Evolutionary conservation across 345 rosid species (phyloP), one percentile per base, ranked within the genome.

Genomic region (Eutrema yunnanense): DNA sequence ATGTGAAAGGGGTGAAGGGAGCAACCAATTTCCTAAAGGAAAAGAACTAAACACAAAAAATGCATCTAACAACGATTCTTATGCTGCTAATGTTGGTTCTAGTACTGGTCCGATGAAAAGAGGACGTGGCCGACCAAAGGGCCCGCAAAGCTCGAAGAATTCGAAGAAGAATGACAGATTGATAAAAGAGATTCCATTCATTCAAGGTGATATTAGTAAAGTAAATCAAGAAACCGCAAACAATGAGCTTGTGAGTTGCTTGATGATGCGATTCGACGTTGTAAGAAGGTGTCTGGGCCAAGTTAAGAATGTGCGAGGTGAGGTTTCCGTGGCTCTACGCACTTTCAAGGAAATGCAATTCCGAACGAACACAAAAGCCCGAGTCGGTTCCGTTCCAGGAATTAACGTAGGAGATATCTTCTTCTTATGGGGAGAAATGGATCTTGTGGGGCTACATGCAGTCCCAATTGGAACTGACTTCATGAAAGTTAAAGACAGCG

Each of bases 351-450:
- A 49, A 16, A 76, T 76, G 41, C 82, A 82, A 22, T 34, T 87
- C 47, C 67, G 80, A 10, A 81, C 96, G 1, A 87, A 87, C 68
- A 47, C 42, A 43, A 79, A 29, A 69, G 86, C 82, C 83, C 80
- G 90, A 73, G 64, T 75, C 38, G 92, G 90, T 26, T 43, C 42
- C 1, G 77, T 83, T 29, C 89, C 90, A 26, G 90, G 92, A 7
- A 79, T 87, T 41, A 84, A 82, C 49, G 43, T 87, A 26, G 90
- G 96, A 19, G 92, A 84, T 32, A 84, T 87, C 16, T 89, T 84
- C 82, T 87, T 57, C 71, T 83, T 78, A 57, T 68, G 90, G 30
- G 85, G 86, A 79, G 96, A 89, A 43, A 65, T 89, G 82, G 73
- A 85, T 40, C 32, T 87, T 32, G 56, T 86, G 51, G 96, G 92